Percentiles rank a stretch among this genome's conserved stretches.
phyloP scores from a whole-genome alignment of 1,284 basidiomycete genomes.

The Cutaneotrichosporon spelunceum region DNA sequence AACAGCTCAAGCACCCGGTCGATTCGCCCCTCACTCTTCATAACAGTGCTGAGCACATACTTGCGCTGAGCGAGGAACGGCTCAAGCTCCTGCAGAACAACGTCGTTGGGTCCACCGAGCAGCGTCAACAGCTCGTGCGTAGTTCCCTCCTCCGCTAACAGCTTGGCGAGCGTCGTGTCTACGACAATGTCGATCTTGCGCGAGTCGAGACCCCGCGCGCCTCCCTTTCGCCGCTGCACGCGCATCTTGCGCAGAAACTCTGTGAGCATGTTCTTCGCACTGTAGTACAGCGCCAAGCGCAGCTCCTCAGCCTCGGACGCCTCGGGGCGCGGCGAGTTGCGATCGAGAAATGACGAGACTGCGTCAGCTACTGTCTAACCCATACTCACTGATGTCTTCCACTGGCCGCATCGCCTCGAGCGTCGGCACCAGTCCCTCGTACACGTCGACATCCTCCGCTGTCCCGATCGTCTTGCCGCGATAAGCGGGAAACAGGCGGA shows the following conservation, averaged over 20 bases:
- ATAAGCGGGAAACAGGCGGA: constrained; percentile 50
- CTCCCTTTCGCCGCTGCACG: constrained; percentile 43
- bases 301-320: constrained; percentile 26
- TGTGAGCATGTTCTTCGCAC: constrained; percentile 46
- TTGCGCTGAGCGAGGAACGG: constrained; percentile 61
- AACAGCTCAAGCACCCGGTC: constrained; percentile 65
- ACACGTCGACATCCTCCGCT: constrained; percentile 49
- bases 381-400: constrained; percentile 51
- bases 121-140: constrained; percentile 63
- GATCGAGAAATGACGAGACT: constrained; percentile 17
- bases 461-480: constrained; percentile 44
- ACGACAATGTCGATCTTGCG: constrained; percentile 58
- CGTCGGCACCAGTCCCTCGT: constrained; percentile 43
- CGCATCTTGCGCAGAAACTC: constrained; percentile 52
- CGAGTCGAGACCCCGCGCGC: constrained; percentile 37
- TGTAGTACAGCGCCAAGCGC: constrained; percentile 36
- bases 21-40: constrained; percentile 60
- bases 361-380: constrained; percentile 14
- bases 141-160: constrained; percentile 65
- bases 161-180: constrained; percentile 74
- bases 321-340: constrained; percentile 9
- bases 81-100: constrained; percentile 66
- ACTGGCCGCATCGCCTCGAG: constrained; percentile 38
- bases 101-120: constrained; percentile 60
- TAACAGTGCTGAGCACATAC: constrained; percentile 64